Evolutionary conservation across 2,329 filamentous ascomycete species (phyloP).

Genomic region (Fusarium azukiicola): DNA sequence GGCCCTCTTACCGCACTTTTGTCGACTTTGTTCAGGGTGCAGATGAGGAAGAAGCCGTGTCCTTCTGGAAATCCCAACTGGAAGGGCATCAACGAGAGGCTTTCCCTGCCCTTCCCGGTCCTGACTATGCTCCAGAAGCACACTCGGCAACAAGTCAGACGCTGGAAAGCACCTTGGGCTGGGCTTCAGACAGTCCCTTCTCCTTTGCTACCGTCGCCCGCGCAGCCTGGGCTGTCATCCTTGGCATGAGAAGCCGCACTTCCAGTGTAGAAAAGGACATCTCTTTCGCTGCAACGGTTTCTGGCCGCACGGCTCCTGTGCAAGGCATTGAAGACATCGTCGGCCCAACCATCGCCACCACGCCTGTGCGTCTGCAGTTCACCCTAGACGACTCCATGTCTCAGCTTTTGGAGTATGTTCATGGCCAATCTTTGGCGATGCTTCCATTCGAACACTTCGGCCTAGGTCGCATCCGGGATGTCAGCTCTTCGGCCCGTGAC

Average conservation of each 20-base stretch:
- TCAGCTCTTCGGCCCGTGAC: background rate
- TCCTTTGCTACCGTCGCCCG: background rate
- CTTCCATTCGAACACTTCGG: constrained; percentile 7
- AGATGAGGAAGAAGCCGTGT: background rate
- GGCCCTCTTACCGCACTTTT: background rate
- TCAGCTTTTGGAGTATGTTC: background rate
- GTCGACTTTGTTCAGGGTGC: background rate
- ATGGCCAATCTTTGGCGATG: background rate
- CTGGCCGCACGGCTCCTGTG: background rate
- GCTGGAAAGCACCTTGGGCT: background rate
- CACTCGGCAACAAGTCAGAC: background rate
- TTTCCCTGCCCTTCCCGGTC: background rate
- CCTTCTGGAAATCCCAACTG: constrained; percentile 1
- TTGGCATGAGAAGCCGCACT: background rate
- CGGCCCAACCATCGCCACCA: background rate
- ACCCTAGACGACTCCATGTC: background rate
- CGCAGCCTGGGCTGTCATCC: background rate
- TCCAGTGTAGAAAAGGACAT: background rate
- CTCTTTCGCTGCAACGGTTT: background rate
- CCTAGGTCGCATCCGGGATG: background rate
- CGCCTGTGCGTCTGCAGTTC: background rate
- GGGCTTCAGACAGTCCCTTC: background rate
- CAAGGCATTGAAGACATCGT: background rate
- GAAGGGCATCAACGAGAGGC: background rate
- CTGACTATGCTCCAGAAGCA: background rate